Base-by-base conservation (phyloP, 805 yeast species). In the Saturnispora mendoncae region DNA sequence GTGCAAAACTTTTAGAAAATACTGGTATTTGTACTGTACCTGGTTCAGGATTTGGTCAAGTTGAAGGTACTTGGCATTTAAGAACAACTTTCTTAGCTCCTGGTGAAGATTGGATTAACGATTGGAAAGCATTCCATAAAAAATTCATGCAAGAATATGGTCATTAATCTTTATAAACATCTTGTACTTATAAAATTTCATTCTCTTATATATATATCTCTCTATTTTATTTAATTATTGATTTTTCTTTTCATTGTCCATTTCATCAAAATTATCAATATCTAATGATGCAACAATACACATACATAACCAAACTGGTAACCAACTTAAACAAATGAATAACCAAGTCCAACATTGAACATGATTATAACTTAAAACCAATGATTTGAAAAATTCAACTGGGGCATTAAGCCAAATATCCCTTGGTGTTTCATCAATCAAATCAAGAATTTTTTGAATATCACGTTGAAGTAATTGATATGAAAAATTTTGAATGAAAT, bases 1-100 rank as follows among this genome's bases (percentile, higher is more conserved):
- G 97, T 62, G 69, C 81, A 57, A 80, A 81, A 51, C 68, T 92
- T 45, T 71, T 92, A 50, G 90, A 90, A 49, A 61, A 66, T 36
- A 87, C 98, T 6, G 99, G 99, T 52, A 86, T 92, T 46, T 92
- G 99, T 64, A 85, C 94, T 33, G 94, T 92, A 47, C 97, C 99
- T 24, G 99, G 98, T 31, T 78, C 86, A 26, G 99, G 99, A 0
- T 92, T 92, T 54, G 97, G 97, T 25, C 98, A 92, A 65, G 81
- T 71, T 36, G 79, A 78, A 36, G 94, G 86, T 17, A 87, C 97
- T 4, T 82, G 71, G 66, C 99, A 92, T 58, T 72, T 92, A 53
- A 80, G 99, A 71, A 92, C 98, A 1, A 92, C 99, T 0, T 92
- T 92, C 68, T 70, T 92, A 55, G 94, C 98, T 12, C 97, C 97